Evolutionary conservation across 306 rosid genomes (phyloP), one percentile per base, ranked within the genome.

Genomic region (Cucumis hystrix): DNA sequence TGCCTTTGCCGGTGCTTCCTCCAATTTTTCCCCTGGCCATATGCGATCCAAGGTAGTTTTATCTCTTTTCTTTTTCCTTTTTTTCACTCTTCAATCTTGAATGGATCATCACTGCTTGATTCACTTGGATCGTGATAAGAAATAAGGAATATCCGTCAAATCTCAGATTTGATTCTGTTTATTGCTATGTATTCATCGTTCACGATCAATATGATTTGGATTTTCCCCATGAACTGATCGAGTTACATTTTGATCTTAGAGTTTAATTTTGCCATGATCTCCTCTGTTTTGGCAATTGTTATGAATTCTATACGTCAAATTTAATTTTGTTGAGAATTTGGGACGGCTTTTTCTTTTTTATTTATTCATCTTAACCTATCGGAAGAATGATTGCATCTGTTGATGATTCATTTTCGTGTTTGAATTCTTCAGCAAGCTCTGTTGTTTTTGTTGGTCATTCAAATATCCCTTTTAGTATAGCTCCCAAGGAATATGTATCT

Each of bases 21-120:
- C 82, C 61, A 28, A 57, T 75, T 75, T 45, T 40, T 10, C 78
- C 76, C 37, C 86, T 73, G 86, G 88, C 11, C 84, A 83, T 28
- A 71, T 59, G 12, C 79, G 89, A 84, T 87, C 96, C 81, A 85
- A 84, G 97, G 98, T 28, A 28, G 3, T 87, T 81, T 49, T 1
- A 39, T 5, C 6, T 11, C 8, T 18, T 4, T 0, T 63, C 7
- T 15, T 14, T 8, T 1, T 16, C 18, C 2, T 40, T 7, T 40
- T 7, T 40, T 16, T 15, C 11, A 8, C 62, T 52, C 43, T 15
- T 0, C 28, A 30, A 30, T 16, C 10, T 51, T 21, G 47, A 72
- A 17, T 55, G 21, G 28, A 51, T 52, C 77, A 13, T 23, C 15
- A 4, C 12, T 45, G n/a, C 43, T 37, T 69, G 30, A 49, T 71